These are phyloP conservation scores for Lentinula detonsa DNA, from an alignment of 768 basidiomycete species.

Conservation along the genomic window DNA sequence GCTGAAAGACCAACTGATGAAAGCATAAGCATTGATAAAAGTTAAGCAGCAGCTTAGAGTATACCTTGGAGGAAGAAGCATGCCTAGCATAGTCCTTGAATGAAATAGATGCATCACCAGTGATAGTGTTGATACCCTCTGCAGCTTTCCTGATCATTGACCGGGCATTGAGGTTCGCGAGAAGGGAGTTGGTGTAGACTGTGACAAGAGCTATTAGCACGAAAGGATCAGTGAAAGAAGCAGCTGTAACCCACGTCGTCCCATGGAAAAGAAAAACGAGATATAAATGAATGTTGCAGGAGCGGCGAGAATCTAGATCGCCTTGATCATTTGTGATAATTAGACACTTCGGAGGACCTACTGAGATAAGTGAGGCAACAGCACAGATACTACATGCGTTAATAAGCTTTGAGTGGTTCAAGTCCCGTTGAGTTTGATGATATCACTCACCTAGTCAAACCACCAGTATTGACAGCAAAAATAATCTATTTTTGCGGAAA, in stretches of 20 bases:
- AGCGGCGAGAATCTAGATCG: conserved; percentile 37
- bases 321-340: not conserved
- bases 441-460: conserved; percentile 27
- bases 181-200: conserved; percentile 25
- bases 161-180: conserved; percentile 25
- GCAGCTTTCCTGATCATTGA: conserved; percentile 10
- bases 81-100: not conserved
- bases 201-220: conserved; percentile 6
- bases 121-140: not conserved
- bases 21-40: not conserved
- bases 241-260: conserved; percentile 39
- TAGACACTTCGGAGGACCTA: conserved; percentile 10
- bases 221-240: conserved; percentile 11
- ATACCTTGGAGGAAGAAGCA: not conserved
- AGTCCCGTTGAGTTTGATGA: not conserved
- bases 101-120: not conserved
- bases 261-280: conserved; percentile 54
- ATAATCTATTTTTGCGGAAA: conserved; percentile 25
- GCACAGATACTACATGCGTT: conserved; percentile 38
- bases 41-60: not conserved
- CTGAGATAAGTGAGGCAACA: conserved; percentile 47
- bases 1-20: not conserved
- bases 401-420: not conserved
- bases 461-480: conserved; percentile 38
- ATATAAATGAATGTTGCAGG: conserved; percentile 50